Base-by-base conservation (phyloP, 2,329 filamentous ascomycete species). In the Pseudohalonectria lignicola region DNA sequence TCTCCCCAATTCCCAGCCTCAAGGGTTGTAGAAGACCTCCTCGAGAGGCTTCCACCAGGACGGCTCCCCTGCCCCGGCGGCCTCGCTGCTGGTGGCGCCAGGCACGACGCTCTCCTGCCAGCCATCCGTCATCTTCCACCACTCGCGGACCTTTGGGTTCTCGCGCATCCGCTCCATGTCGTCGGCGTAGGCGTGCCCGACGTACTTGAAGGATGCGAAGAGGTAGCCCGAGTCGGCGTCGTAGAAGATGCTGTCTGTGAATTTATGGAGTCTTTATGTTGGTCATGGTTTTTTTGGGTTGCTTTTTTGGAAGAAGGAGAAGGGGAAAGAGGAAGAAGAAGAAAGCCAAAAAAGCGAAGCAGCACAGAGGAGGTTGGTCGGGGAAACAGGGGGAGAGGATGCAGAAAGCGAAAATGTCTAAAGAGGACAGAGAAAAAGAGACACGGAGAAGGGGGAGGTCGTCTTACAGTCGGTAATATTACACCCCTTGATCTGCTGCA, bases 81-180 rank as follows among this genome's bases (percentile, higher is more conserved):
- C 66, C 46, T 72, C 68, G 43, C 74, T 79, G 43, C 66, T 69
- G 48, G 62, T 67, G 2, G 75, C 76, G 0, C 75, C 77, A 1
- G 69, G 64, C 2, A 80, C 71, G 21, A 82, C 53, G 32, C 66
- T 70, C 56, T 76, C 79, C 60, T 88, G 84, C 66, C 79, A 85
- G 12, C 66, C 65, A 55, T 90, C 84, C 36, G 84, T 88, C 76
- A 88, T 80, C 41, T 63, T 64, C 83, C 83, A 90, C 85, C 84
- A 90, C 55, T 82, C 77, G 39, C 75, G 70, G 25, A 88, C 80
- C 51, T 79, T 79, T 1, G 74, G 70, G 48, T 87, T 86, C 41
- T 74, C 75, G 1, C 70, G 67, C 82, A 88, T 87, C 43, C 66
- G 69, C 56, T 74, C 70, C 85, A 90, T 88, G 52, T 90, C 84